Evolutionary conservation across 305 asterid species (phyloP), one percentile per base, ranked within the genome.

Genomic region (Rubia occidens): DNA sequence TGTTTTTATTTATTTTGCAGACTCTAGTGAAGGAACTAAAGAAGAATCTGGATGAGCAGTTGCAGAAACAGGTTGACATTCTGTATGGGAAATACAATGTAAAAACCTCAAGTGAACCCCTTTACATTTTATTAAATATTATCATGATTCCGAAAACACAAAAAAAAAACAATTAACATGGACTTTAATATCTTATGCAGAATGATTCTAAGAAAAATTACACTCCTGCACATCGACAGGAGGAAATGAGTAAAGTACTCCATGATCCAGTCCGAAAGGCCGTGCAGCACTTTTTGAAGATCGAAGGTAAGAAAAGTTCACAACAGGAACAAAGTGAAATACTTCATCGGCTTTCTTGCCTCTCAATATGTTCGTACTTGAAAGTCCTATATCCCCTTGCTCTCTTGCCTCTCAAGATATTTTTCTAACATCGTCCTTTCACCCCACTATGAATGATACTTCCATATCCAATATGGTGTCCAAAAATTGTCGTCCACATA

Each of bases 211-310:
- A 54, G 73, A 74, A 62, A 47, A 66, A 11, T 49, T 69, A 49
- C 63, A 13, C 35, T 32, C 68, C 49, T 14, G 59, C 60, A 60
- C 51, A 53, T 60, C 69, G 18, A 17, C 70, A 68, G 69, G 86
- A 77, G 76, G 85, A 79, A 75, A 62, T 69, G 13, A 70, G 81
- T 65, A 79, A 78, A 63, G 76, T 80, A 71, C 82, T 76, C 72
- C 71, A 81, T 40, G 88, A 85, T 77, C 86, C 87, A 75, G 71
- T 70, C 11, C 77, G 85, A 76, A 80, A 74, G 80, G 85, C 81
- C 63, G 85, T 90, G 69, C 91, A 84, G 43, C 88, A 87, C 68
- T 90, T 90, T 82, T 87, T 88, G 95, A 83, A 82, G 78, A 88
- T 90, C 66, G 97, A 90, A 87, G 97, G 97, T 88, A 80, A 78